Percentiles rank a stretch among this genome's conserved stretches.
These are phyloP conservation scores for Venturiaceae sp. DNA, from an alignment of 2,329 filamentous ascomycete genomes.

Conservation along the genomic window DNA sequence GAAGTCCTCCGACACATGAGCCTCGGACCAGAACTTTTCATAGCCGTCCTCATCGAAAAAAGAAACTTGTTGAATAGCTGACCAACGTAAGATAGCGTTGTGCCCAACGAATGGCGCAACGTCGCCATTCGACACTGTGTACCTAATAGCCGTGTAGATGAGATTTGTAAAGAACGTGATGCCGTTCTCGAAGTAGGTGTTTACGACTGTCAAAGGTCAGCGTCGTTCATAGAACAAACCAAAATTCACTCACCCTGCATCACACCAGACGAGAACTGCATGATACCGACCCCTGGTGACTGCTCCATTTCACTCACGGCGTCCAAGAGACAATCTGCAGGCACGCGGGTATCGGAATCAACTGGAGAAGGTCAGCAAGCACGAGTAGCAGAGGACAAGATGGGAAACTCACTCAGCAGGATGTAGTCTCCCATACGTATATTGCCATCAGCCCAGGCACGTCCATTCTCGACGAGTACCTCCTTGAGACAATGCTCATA, in stretches of 20 bases:
- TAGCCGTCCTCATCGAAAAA: slow-evolving; percentile 47
- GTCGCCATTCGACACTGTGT: slow-evolving; percentile 61
- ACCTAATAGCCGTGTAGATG: slow-evolving; percentile 64
- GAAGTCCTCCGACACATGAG: slow-evolving; percentile 69
- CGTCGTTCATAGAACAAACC: too few relatives aligned
- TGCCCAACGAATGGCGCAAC: slow-evolving; percentile 69
- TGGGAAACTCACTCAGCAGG: slow-evolving; percentile 34
- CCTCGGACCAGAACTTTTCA: slow-evolving; percentile 65
- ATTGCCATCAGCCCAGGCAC: slow-evolving; percentile 51
- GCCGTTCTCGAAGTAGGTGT: slow-evolving; percentile 64
- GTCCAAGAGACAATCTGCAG: slow-evolving; percentile 57
- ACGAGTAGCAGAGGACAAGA: neutral
- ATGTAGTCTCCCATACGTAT: slow-evolving; percentile 55
- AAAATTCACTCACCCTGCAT: slow-evolving; percentile 47
- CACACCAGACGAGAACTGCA: slow-evolving; percentile 64
- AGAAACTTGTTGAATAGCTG: slow-evolving; percentile 48
- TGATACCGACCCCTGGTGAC: slow-evolving; percentile 59
- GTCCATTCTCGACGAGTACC: slow-evolving; percentile 41
- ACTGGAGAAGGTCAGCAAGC: slow-evolving; percentile 22
- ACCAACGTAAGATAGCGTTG: slow-evolving; percentile 67
- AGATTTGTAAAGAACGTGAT: slow-evolving; percentile 74
- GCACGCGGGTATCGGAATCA: slow-evolving; percentile 61
- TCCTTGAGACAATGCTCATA: slow-evolving; percentile 42
- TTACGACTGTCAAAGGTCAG: too few relatives aligned
- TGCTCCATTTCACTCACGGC: slow-evolving; percentile 63